Evolutionary conservation across 23 red algal species (phyloP).

Genomic region (Chondrus crispus): DNA sequence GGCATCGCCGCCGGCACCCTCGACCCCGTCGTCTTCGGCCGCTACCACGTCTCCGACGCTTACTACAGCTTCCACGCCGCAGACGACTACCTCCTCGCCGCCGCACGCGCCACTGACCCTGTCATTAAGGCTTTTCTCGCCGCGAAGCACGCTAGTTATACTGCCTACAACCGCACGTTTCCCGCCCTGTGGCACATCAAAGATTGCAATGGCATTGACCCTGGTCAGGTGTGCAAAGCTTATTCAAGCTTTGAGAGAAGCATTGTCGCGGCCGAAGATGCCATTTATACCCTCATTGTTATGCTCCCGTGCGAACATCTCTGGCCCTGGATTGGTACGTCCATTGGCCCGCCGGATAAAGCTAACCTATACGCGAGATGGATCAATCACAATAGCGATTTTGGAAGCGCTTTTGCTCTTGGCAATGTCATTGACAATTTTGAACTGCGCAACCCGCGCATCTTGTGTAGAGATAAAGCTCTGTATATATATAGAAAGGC

Average conservation of each 20-base stretch:
- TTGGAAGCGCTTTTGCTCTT: neutral
- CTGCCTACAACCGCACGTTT: neutral
- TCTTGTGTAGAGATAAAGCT: neutral
- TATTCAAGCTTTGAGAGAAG: neutral
- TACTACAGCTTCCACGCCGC: too few relatives aligned
- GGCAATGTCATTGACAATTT: neutral
- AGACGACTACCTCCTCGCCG: too few relatives aligned
- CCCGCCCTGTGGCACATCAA: neutral
- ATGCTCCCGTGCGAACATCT: conserved; percentile 2
- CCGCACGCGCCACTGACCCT: too few relatives aligned
- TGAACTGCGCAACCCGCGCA: neutral
- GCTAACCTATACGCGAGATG: neutral
- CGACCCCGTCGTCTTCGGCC: too few relatives aligned
- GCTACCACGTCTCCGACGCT: too few relatives aligned
- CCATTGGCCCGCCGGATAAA: neutral
- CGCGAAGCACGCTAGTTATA: neutral
- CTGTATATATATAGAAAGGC: neutral
- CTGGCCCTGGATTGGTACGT: neutral
- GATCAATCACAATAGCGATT: neutral
- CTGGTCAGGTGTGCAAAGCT: neutral
- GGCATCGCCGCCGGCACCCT: too few relatives aligned
- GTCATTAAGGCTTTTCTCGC: neutral
- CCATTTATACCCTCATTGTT: neutral
- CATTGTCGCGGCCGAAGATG: neutral
- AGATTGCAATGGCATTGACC: neutral